Base-by-base conservation (phyloP, 768 basidiomycete genomes). In the Lyophyllum atratum region DNA sequence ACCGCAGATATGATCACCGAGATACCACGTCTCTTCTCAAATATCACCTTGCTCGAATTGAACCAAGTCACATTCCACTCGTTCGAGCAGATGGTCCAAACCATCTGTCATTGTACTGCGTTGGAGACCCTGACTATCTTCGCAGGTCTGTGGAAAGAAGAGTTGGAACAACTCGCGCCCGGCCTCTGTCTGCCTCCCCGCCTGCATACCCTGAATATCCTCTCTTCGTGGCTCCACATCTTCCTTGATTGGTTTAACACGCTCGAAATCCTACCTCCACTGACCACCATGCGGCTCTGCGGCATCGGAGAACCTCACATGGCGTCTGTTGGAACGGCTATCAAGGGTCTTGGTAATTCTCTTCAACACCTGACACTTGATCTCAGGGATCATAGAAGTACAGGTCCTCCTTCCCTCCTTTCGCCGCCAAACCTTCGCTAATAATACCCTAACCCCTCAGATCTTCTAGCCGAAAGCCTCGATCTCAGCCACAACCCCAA, bases 281-380 rank as follows among this genome's bases (percentile, higher is more conserved):
- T 62, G 17, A 45, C 61, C 25, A 59, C 48, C 4, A 19, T 54
- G 4, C 58, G 61, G 26, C 19, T 59, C 3, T 62, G 56, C 15
- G 49, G 52, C 31, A 44, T 62, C n/a, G 52, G 34, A 2, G 58
- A 59, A 25, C 29, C 48, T 5, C 43, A 62, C 46, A 56, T 59
- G 19, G 21, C 43, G 2, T 48, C 58, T 21, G 19, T 62, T 4
- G 58, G 49, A 24, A 21, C 34, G n/a, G 24, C 52, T 15, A 50
- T 59, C 9, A 42, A 57, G 31, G 48, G 51, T 19, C 40, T 62
- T 4, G 58, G 61, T n/a, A 19, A 21, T 15, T 51, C 52, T 25
- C 44, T 62, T 15, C 49, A 57, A n/a, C 54, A 62, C 28, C 54
- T 62, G 17, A 59, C 54, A 14, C 48, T 62, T 14, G 61, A 56